Percentiles rank a stretch among this genome's conserved stretches.
These are phyloP conservation scores for Microbotryum silenes-acaulis DNA, from an alignment of 1,284 basidiomycete genomes.

Conservation along the genomic window DNA sequence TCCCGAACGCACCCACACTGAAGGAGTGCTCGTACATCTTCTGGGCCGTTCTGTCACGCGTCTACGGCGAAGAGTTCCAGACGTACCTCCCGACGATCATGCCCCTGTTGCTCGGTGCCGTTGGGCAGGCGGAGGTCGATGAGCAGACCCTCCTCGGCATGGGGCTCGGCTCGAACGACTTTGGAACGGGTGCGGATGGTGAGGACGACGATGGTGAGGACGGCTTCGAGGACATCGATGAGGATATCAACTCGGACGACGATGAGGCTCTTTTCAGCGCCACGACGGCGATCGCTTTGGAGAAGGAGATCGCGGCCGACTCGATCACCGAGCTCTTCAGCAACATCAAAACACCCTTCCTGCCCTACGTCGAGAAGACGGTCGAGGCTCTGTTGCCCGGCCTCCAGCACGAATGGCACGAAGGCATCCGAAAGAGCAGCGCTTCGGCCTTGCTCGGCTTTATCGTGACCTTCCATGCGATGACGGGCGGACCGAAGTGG, in stretches of 20 bases:
- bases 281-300: slow-evolving; percentile 93
- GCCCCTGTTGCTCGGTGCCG: slow-evolving; percentile 74
- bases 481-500: slow-evolving; percentile 78
- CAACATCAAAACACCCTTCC: slow-evolving; percentile 73
- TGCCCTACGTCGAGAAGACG: slow-evolving; percentile 66
- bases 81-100: slow-evolving; percentile 79
- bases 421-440: slow-evolving; percentile 93
- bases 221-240: slow-evolving; percentile 54
- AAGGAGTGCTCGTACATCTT: slow-evolving; percentile 97
- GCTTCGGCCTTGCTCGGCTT: slow-evolving; percentile 83
- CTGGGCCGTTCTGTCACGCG: slow-evolving; percentile 94
- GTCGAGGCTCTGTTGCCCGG: slow-evolving; percentile 75
- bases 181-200: slow-evolving; percentile 45
- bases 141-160: slow-evolving; percentile 42
- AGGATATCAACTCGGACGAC: slow-evolving; percentile 72
- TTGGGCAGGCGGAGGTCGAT: slow-evolving; percentile 58
- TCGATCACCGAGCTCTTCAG: slow-evolving; percentile 87
- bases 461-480: slow-evolving; percentile 84
- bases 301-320: slow-evolving; percentile 98
- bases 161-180: slow-evolving; percentile 53
- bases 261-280: slow-evolving; percentile 57
- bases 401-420: slow-evolving; percentile 81
- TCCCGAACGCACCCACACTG: slow-evolving; percentile 73
- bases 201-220: slow-evolving; percentile 50
- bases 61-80: slow-evolving; percentile 91